phyloP scores from a whole-genome alignment of 2,329 filamentous ascomycete genomes.

The Aspergillus ruber region DNA sequence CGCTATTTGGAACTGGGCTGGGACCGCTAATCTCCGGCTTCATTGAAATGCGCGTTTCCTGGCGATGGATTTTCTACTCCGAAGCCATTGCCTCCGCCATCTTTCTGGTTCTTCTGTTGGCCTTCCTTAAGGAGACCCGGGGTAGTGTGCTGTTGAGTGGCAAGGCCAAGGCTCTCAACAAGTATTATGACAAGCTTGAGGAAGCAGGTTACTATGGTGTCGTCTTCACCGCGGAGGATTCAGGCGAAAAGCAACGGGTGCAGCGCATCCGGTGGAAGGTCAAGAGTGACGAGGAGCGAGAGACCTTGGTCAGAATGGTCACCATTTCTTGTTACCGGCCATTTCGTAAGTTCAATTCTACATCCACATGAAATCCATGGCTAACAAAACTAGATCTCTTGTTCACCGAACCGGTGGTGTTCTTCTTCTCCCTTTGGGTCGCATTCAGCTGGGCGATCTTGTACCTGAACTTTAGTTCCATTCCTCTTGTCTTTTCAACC shows the following conservation, averaged over 20 bases:
- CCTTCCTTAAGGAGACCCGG: conserved; percentile 71
- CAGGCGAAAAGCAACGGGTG: conserved; percentile 17
- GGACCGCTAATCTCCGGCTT: conserved; percentile 65
- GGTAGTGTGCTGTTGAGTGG: conserved; percentile 68
- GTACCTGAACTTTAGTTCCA: conserved; percentile 70
- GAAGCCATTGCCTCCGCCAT: conserved; percentile 63
- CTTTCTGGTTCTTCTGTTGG: conserved; percentile 54
- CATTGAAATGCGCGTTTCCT: conserved; percentile 58
- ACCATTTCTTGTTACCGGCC: conserved; percentile 65
- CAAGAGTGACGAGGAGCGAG: conserved; percentile 65
- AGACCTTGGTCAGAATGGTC: conserved; percentile 61
- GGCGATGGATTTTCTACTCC: conserved; percentile 82
- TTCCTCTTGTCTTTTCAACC: conserved; percentile 67
- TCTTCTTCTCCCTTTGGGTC: conserved; percentile 74
- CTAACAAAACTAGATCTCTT: conserved; percentile 38
- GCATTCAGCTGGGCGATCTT: conserved; percentile 79
- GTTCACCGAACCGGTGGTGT: conserved; percentile 54
- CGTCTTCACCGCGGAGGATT: conserved; percentile 33
- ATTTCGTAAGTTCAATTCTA: conserved; percentile 45
- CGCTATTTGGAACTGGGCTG: conserved; percentile 67
- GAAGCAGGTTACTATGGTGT: conserved; percentile 51
- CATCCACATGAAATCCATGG: not conserved
- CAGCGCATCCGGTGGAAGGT: conserved; percentile 68
- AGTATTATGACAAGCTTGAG: conserved; percentile 69
- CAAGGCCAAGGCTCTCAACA: conserved; percentile 65